A percentile compares a stretch with the other conserved stretches of the same genome.
phyloP scores from a whole-genome alignment of 352 stramenopile species.

The Aphanomyces euteiches region DNA sequence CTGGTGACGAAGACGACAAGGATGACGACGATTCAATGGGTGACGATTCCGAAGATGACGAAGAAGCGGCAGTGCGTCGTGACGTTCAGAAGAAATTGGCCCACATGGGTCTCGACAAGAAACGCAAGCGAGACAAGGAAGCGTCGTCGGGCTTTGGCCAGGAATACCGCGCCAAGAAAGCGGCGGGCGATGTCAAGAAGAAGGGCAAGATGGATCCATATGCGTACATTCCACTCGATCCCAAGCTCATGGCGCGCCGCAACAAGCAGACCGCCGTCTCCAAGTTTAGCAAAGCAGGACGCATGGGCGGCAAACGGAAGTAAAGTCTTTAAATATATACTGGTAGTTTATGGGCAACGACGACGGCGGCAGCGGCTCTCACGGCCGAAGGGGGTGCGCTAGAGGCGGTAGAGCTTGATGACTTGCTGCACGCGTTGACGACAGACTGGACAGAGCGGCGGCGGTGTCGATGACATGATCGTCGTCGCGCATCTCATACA shows the following conservation, averaged over 20 bases:
- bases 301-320: slow-evolving; percentile 42
- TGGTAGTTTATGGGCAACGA: neutral
- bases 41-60: slow-evolving; percentile 35
- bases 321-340: neutral
- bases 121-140: slow-evolving; percentile 59
- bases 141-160: slow-evolving; percentile 52
- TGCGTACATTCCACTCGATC: slow-evolving; percentile 96
- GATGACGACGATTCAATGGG: slow-evolving; percentile 68
- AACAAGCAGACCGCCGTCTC: slow-evolving; percentile 80
- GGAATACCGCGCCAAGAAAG: slow-evolving; percentile 95
- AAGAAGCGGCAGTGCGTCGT: slow-evolving; percentile 65
- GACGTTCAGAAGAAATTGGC: slow-evolving; percentile 76
- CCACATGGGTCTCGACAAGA: slow-evolving; percentile 77
- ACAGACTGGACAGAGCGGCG: slow-evolving; percentile 58
- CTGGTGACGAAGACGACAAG: slow-evolving; percentile 53
- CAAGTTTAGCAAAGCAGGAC: slow-evolving; percentile 72
- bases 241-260: slow-evolving; percentile 90
- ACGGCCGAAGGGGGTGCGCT: neutral
- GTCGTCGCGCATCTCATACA: slow-evolving; percentile 74
- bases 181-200: slow-evolving; percentile 94
- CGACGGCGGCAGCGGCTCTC: neutral
- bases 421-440: slow-evolving; percentile 65
- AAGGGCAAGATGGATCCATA: slow-evolving; percentile 97
- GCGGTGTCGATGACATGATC: slow-evolving; percentile 53
- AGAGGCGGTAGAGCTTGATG: slow-evolving; percentile 63